Conservation (phyloP, 768 basidiomycete genomes). For the Kwoniella sp. region DNA sequence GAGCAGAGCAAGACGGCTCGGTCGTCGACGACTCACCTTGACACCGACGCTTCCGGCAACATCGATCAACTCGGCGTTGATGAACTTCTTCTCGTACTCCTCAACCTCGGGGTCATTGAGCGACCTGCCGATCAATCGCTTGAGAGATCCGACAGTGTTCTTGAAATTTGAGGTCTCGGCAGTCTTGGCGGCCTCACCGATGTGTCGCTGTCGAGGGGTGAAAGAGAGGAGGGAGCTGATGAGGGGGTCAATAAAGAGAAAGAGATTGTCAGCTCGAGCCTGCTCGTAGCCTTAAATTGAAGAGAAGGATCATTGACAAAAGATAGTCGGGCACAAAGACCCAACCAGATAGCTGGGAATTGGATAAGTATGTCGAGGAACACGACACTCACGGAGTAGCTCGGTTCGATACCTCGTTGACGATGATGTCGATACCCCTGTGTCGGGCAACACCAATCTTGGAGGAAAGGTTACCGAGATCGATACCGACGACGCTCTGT, state of each 20-base stretch:
- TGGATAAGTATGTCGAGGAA: not conserved
- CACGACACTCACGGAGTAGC: slow-evolving; percentile 77
- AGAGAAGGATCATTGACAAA: too few relatives aligned
- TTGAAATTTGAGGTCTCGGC: slow-evolving; percentile 97
- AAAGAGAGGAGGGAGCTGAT: slow-evolving; percentile 92
- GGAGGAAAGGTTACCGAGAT: slow-evolving; percentile 86
- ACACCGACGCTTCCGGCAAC: slow-evolving; percentile 78
- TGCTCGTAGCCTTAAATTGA: not conserved
- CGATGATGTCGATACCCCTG: slow-evolving; percentile 97
- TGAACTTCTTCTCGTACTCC: slow-evolving; percentile 84
- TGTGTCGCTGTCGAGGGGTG: slow-evolving; percentile 82
- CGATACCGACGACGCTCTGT: slow-evolving; percentile 79
- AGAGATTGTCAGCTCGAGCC: not conserved
- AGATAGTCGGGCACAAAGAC: too few relatives aligned
- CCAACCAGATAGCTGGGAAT: not conserved
- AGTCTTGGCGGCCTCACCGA: slow-evolving; percentile 95
- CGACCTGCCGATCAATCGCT: slow-evolving; percentile 83
- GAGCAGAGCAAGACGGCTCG: too few relatives aligned
- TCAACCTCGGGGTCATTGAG: slow-evolving; percentile 74
- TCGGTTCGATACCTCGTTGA: slow-evolving; percentile 96
- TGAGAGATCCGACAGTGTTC: slow-evolving; percentile 92
- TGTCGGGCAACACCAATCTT: slow-evolving; percentile 96
- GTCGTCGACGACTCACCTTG: too few relatives aligned
- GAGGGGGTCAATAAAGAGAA: not conserved
- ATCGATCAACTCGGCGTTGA: slow-evolving; percentile 84